These are phyloP conservation scores for Globisporangium heterothallicum DNA, from an alignment of 352 stramenopile genomes.

Conservation along the genomic window DNA sequence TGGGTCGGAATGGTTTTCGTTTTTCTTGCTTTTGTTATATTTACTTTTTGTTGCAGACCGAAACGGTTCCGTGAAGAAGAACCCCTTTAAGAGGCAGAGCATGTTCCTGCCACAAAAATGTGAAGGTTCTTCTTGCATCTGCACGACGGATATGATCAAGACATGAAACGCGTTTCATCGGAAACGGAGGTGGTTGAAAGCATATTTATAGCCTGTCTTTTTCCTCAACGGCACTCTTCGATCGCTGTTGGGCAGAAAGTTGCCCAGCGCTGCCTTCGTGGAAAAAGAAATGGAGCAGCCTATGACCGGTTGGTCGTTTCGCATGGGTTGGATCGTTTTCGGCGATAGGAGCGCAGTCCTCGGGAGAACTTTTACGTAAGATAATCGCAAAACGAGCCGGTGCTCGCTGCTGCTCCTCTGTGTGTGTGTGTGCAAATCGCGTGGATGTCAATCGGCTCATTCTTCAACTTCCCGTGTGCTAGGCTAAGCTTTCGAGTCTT, in stretches of 20 bases:
- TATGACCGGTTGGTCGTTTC: conserved; percentile 16
- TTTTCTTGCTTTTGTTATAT: conserved; percentile 1
- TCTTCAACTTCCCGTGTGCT: conserved; percentile 18
- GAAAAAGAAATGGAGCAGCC: conserved; percentile 12
- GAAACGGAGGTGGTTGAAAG: conserved; percentile 8
- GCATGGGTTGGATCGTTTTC: conserved; percentile 13
- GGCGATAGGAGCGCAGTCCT: not conserved
- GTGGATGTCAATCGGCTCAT: conserved; percentile 6
- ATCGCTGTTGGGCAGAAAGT: not conserved
- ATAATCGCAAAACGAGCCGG: not conserved
- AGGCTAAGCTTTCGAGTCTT: conserved; percentile 9
- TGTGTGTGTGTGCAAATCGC: no score
- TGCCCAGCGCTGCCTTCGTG: conserved; percentile 7
- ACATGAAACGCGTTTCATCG: not conserved
- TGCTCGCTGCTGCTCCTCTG: not conserved
- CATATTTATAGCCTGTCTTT: conserved; percentile 16
- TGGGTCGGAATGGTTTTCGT: no score
- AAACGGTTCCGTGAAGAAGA: no score
- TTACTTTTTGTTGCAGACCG: not conserved
- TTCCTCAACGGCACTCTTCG: conserved; percentile 15
- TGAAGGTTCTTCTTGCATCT: conserved; percentile 1
- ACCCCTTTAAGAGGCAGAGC: no score
- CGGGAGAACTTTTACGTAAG: conserved; percentile 1
- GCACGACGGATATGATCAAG: not conserved
- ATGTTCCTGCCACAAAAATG: no score